Base-by-base conservation (phyloP, 2,329 filamentous ascomycete genomes). In the Sclerotinia spermophila region DNA sequence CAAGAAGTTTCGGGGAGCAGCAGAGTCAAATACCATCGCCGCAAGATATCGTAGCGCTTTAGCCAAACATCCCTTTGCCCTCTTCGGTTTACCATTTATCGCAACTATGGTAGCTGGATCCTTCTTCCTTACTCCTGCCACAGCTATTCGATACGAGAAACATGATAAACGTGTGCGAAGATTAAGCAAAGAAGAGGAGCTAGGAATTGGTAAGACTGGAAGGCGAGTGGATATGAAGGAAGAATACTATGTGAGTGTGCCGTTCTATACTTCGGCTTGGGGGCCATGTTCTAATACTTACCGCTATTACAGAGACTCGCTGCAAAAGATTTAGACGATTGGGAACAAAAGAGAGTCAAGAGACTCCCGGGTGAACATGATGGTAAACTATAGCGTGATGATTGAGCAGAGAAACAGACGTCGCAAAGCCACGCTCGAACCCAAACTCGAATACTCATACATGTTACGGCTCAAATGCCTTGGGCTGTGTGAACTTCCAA, bases 341-440 rank as follows among this genome's bases (percentile, higher is more conserved):
- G 96, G 96, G 95, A 98, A 80, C 96, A 98, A 82, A 96, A 96
- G 82, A 89, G 96, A 68, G 94, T 98, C 17, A 89, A 97, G 83
- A 86, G 96, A 79, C 86, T 97, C 72, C 90, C 92, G 30, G 96
- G 96, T 75, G 96, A 99, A 81, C 91, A 88, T 72, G 95, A 99
- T 80, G 95, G 95, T 45, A 87, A 92, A 66, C 80, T 97, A 75
- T 91, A 81, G 38, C n/a, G 1, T 24, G 21, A 30, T 33, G 30
- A 44, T 13, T 33, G 58, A 38, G 5, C 24, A 38, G 17, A 35
- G 35, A 21, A 42, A 24, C 15, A 40, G 33, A 44, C 38, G n/a
- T 42, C 24, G 40, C 19, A 33, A 42, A 42, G 17, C 38, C 7
- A 44, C 27, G 21, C 17, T 44, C 33, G 35, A 38, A 35, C 5